phyloP scores from a whole-genome alignment of 148 eudicot genomes.

The Vaccinium vitisidaea region DNA sequence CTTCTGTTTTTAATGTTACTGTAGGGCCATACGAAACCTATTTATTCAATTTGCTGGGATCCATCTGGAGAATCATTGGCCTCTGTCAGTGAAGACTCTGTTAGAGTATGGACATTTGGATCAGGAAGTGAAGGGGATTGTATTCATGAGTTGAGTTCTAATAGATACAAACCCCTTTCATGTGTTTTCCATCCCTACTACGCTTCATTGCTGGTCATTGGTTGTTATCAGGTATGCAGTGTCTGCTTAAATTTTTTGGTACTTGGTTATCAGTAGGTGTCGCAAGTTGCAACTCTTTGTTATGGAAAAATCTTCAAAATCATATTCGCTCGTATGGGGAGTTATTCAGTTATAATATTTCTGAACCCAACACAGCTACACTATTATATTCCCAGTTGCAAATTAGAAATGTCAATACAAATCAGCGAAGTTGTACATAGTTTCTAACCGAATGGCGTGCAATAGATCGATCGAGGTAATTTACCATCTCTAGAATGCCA shows the following conservation, averaged over 20 bases:
- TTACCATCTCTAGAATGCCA: too few relatives aligned
- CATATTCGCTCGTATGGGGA: not conserved
- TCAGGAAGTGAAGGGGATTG: slow-evolving; percentile 76
- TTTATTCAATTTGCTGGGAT: slow-evolving; percentile 83
- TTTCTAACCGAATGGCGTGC: not conserved
- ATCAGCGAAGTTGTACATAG: not conserved
- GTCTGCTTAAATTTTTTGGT: not conserved
- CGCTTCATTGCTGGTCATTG: slow-evolving; percentile 71
- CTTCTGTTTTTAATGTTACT: slow-evolving; percentile 13
- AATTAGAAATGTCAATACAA: not conserved
- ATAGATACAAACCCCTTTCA: slow-evolving; percentile 70
- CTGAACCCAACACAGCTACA: too few relatives aligned
- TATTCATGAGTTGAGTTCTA: slow-evolving; percentile 71
- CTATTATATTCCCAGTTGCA: not conserved
- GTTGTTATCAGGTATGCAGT: slow-evolving; percentile 74
- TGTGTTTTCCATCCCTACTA: slow-evolving; percentile 89
- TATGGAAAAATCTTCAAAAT: not conserved
- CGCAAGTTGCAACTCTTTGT: not conserved
- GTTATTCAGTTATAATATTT: not conserved
- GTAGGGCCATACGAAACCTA: slow-evolving; percentile 82
- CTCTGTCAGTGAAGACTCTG: slow-evolving; percentile 91
- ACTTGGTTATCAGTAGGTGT: not conserved
- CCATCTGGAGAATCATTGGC: slow-evolving; percentile 80
- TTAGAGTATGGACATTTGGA: slow-evolving; percentile 75
- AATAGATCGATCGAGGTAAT: not conserved